Evolutionary conservation across 2,329 filamentous ascomycete genomes (phyloP), one percentile per base, ranked within the genome.

Genomic region (Hypoxylon sp.): DNA sequence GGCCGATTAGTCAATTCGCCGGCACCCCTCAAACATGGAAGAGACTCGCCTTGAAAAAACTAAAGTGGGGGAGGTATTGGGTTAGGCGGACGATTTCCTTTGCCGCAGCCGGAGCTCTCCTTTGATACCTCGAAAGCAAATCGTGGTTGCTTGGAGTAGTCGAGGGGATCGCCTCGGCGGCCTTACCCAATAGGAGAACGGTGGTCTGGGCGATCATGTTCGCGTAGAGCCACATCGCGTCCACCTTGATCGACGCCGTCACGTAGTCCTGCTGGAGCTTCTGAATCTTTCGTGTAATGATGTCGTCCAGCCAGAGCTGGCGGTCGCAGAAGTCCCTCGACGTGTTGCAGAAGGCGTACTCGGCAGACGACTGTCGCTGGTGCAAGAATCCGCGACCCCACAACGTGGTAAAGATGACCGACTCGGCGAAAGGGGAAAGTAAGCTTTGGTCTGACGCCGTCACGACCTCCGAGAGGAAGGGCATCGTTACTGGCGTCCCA

Each of bases 401-500:
- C 10, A 70, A 65, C 1, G 75, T 76, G 22, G 74, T 74, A 5
- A 78, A 67, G 15, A 77, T 64, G 41, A 78, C 70, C 46, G 71
- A 75, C 60, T 78, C 74, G 10, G 68, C 68, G 28, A 78, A 77
- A 0, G 75, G 69, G 1, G 52, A 55, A 5, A 48, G 17, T 6
- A 55, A 70, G n/a, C 56, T 50, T 37, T 61, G 55, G 28, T 64
- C 43, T 15, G 64, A 57, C 50, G 59, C 59, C 22, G 65, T 65
- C 24, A 77, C 70, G 2, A 68, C 72, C 32, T 78, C 76, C 1
- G 72, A 63, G 4, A 79, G 68, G 46, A 76, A 78, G 7, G 58
- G 58, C 44, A 56, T 62, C 59, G 67, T 28, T 3, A 72, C 57
- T 4, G 71, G 73, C 19, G 73, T 68, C 1, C 71, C 73, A n/a